Base-by-base conservation (phyloP, 148 eudicot species). In the Persicaria maculosa region DNA sequence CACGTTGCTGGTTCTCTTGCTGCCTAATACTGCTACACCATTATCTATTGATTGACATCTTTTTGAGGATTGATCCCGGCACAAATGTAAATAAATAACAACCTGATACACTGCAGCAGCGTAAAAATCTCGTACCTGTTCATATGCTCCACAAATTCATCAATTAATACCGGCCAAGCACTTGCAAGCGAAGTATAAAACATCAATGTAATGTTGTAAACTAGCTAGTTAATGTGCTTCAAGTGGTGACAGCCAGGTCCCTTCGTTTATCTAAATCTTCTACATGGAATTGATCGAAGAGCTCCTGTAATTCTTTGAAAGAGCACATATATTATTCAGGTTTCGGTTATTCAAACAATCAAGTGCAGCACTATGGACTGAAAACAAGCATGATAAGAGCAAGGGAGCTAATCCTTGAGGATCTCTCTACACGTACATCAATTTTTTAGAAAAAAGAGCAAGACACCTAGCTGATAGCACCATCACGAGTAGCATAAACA, bases 71-170 rank as follows among this genome's bases (percentile, higher is more conserved):
- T 25, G 19, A 19, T 25, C 62, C 17, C 19, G 36, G 12, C 19
- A n/a, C 36, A 57, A 19, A 17, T 53, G 57, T 14, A 17, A 53
- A 53, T 31, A 12, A 6, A 36, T 14, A 64, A 11, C 52, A 48
- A 9, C 52, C 52, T 6, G 52, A 48, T 31, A 36, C 12, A 4
- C n/a, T n/a, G n/a, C 4, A 48, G 2, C 52, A 31, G 69, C 4
- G 69, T 31, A 58, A 31, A 31, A 31, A 31, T 31, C 59, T 50
- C 77, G 68, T 52, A 85, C 87, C 93, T 91, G 83, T 93, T 90
- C 96, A 93, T 90, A 81, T 90, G 89, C 81, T 90, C 96, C 50
- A 90, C 96, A 78, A 91, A 93, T 77, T 93, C 98, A 80, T 93
- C 98, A 50, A 93, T 84, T 74, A 93, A 74, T 68, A 89, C 81